Evolutionary conservation across 257 asterid species (phyloP), one percentile per base, ranked within the genome.

Genomic region (Fraxinus anomala): DNA sequence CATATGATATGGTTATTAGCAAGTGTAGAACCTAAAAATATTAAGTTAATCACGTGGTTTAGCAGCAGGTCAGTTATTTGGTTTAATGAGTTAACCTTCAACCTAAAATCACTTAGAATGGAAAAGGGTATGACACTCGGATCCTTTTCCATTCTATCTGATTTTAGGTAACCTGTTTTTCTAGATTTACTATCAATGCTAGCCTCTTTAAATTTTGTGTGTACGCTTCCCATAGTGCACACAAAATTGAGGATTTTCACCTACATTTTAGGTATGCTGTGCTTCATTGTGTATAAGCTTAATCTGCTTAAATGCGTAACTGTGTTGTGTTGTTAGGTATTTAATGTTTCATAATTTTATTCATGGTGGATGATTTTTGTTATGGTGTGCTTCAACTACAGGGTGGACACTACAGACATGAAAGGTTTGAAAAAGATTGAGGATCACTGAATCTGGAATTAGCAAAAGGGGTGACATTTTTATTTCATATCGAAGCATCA

Each of bases 391-490:
- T 40, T 69, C 26, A 37, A 49, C 24, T 83, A 80, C 92, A 94
- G 99, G 86, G 99, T 92, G 87, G 97, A 94, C 83, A 94, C 99
- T 44, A 94, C 99, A 9, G 99, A 94, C 80, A 94, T 94, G 99
- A 94, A 92, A 84, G 92, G 97, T 77, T 83, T 94, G 89, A 94
- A 94, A 92, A 94, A 94, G 91, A 84, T 91, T 16, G 97, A 94
- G 82, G 96, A 92, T 68, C 99, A 94, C 69, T 93, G 89, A 88
- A 49, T 81, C 70, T 16, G 40, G 71, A 74, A 75, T 8, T 72
- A 72, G 72, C 78, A 13, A 68, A 70, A 70, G 81, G 4, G 16
- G 13, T 28, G 68, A 54, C 68, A 24, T 34, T 26, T 30, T 68
- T 10, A 63, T 31, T 63, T 26, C 40, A 33, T 30, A 56, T 61